A percentile compares a stretch with the other conserved stretches of the same genome.
phyloP scores from a whole-genome alignment of 306 rosid genomes.

The Rosa multiflora region DNA sequence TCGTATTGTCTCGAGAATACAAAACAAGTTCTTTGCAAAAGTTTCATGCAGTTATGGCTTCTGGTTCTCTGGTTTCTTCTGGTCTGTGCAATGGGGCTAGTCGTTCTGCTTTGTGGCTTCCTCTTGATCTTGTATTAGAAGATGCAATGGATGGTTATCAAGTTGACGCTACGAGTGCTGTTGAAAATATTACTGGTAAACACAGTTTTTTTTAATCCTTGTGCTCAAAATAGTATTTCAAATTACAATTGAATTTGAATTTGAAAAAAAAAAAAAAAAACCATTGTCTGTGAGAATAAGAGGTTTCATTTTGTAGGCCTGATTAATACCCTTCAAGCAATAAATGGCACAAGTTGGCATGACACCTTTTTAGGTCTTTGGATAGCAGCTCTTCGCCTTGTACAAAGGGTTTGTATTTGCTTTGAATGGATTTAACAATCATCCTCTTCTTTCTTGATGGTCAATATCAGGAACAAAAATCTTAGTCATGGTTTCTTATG shows the following conservation, averaged over 20 bases:
- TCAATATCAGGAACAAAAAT: slow-evolving; percentile 8
- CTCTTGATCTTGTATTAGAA: slow-evolving; percentile 88
- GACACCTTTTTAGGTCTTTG: slow-evolving; percentile 93
- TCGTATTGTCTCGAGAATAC: slow-evolving; percentile 54
- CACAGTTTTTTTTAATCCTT: neutral
- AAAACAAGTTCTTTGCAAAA: slow-evolving; percentile 67
- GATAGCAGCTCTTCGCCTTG: slow-evolving; percentile 90
- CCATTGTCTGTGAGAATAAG: slow-evolving; percentile 18
- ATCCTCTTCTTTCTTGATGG: neutral
- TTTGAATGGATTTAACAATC: slow-evolving; percentile 8
- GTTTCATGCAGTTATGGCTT: slow-evolving; percentile 68
- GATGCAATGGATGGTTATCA: slow-evolving; percentile 98
- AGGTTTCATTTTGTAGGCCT: slow-evolving; percentile 57
- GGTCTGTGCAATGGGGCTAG: slow-evolving; percentile 72
- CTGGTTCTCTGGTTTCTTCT: slow-evolving; percentile 74
- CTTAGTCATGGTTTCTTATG: neutral
- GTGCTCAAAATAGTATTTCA: slow-evolving; percentile 23
- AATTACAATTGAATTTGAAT: slow-evolving; percentile 11
- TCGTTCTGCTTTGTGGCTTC: slow-evolving; percentile 92
- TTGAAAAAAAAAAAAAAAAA: neutral
- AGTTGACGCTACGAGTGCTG: slow-evolving; percentile 83
- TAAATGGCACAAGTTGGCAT: slow-evolving; percentile 92
- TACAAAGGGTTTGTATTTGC: slow-evolving; percentile 77
- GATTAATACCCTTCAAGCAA: slow-evolving; percentile 86
- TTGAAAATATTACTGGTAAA: slow-evolving; percentile 77